phyloP scores from a whole-genome alignment of 2,329 filamentous ascomycete genomes.

The Clarireedia sp. region DNA sequence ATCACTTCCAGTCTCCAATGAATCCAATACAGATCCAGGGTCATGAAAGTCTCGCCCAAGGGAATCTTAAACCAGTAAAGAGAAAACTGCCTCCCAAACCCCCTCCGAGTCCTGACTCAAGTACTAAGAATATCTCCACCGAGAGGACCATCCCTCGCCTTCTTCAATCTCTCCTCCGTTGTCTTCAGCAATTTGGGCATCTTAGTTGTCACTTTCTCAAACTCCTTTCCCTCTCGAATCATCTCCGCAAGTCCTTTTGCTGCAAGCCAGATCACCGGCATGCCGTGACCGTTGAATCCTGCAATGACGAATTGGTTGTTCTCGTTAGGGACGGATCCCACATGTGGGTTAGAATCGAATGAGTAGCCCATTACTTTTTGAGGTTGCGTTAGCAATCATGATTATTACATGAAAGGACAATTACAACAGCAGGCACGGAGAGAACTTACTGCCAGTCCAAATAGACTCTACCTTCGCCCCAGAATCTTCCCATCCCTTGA shows the following conservation, averaged over 20 bases:
- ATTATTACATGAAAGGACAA: background rate
- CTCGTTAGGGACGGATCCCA: background rate
- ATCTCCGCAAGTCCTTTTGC: slow-evolving; percentile 36
- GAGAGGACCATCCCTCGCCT: background rate
- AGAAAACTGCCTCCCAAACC: too few species aligned
- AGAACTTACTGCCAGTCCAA: slow-evolving; percentile 14
- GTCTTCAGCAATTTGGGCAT: slow-evolving; percentile 33
- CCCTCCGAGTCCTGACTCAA: background rate
- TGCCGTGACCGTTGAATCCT: slow-evolving; percentile 10
- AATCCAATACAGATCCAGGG: too few species aligned
- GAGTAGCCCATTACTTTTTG: slow-evolving; percentile 6
- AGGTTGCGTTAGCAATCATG: background rate
- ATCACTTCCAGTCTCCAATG: too few species aligned
- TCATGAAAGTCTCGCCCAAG: too few species aligned
- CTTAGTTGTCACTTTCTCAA: slow-evolving; percentile 19
- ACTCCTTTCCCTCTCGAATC: slow-evolving; percentile 27
- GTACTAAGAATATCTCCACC: slow-evolving; percentile 9
- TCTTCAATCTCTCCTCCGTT: slow-evolving; percentile 14
- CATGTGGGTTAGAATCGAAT: slow-evolving; percentile 2
- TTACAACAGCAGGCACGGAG: background rate
- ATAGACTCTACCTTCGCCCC: slow-evolving; percentile 29
- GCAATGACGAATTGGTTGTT: slow-evolving; percentile 3
- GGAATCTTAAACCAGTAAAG: too few species aligned
- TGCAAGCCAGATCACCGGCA: slow-evolving; percentile 27
- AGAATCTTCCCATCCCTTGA: slow-evolving; percentile 37